Evolutionary conservation across 2,329 filamentous ascomycete genomes (phyloP).

Genomic region (Dactylellina drechsleri): DNA sequence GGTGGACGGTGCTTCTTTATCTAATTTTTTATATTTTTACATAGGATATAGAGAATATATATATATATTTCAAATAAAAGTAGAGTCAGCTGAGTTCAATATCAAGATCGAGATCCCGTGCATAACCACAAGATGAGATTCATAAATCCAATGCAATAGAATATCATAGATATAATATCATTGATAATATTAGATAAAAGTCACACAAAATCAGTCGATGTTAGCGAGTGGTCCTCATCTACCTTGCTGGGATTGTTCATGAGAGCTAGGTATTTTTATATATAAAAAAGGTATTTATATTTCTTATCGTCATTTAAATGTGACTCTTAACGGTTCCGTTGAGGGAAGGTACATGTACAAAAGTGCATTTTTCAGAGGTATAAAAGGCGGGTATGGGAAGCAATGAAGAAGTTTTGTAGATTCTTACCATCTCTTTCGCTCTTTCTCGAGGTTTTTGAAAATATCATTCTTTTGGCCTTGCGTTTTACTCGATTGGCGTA

Average conservation of each 20-base stretch:
- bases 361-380: not conserved
- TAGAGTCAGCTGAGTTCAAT: not conserved
- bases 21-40: slow-evolving; percentile 5
- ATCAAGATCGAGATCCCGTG: not conserved
- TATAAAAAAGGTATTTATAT: slow-evolving; percentile 2
- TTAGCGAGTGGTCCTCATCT: slow-evolving; percentile 50
- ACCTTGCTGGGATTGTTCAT: slow-evolving; percentile 47
- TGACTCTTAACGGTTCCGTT: not conserved
- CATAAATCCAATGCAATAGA: too few relatives aligned
- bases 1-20: not conserved
- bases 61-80: slow-evolving; percentile 12
- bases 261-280: slow-evolving; percentile 10
- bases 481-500: too few relatives aligned
- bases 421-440: slow-evolving; percentile 1
- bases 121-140: not conserved
- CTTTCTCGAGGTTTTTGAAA: not conserved
- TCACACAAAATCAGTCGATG: slow-evolving; percentile 42
- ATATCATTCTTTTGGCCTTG: too few relatives aligned
- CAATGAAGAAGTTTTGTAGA: not conserved
- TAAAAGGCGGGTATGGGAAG: not conserved
- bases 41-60: slow-evolving; percentile 4
- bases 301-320: slow-evolving; percentile 39
- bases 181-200: not conserved
- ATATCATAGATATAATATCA: too few relatives aligned
- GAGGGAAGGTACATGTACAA: not conserved